phyloP scores from a whole-genome alignment of 2,329 filamentous ascomycete genomes.

The Trichoderma asperellum region DNA sequence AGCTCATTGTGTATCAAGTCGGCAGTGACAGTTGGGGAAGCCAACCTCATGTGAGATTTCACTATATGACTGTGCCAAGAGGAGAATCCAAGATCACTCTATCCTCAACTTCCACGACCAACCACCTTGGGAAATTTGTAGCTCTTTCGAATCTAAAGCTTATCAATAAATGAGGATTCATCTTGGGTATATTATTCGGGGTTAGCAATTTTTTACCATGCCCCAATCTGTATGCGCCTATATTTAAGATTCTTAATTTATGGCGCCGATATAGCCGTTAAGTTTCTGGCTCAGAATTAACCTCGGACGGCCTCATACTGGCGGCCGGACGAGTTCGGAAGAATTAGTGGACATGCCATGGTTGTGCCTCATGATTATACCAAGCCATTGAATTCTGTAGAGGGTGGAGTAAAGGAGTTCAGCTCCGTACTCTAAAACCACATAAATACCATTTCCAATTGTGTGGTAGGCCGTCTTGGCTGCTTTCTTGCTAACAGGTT shows the following conservation, averaged over 20 bases:
- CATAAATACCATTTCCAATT: neutral
- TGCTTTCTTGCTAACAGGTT: neutral
- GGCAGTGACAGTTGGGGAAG: neutral
- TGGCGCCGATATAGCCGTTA: too few species aligned
- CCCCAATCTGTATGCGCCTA: neutral
- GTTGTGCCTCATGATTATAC: neutral
- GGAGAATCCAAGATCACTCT: neutral
- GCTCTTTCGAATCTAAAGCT: neutral
- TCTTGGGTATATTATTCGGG: neutral
- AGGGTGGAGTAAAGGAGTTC: neutral
- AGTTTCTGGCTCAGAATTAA: neutral
- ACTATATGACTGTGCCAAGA: neutral
- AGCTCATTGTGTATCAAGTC: neutral
- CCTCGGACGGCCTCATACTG: neutral
- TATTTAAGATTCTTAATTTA: neutral
- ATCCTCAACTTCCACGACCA: neutral
- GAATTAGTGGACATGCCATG: neutral
- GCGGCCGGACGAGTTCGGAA: conserved; percentile 21
- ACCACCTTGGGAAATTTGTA: neutral
- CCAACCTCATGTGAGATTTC: neutral
- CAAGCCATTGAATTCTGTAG: neutral
- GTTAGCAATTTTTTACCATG: too few species aligned
- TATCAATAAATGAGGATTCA: neutral
- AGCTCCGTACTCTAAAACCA: neutral
- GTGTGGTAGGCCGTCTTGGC: neutral